Conservation (phyloP, 331 rosid species). For the Acacia pycnantha region DNA sequence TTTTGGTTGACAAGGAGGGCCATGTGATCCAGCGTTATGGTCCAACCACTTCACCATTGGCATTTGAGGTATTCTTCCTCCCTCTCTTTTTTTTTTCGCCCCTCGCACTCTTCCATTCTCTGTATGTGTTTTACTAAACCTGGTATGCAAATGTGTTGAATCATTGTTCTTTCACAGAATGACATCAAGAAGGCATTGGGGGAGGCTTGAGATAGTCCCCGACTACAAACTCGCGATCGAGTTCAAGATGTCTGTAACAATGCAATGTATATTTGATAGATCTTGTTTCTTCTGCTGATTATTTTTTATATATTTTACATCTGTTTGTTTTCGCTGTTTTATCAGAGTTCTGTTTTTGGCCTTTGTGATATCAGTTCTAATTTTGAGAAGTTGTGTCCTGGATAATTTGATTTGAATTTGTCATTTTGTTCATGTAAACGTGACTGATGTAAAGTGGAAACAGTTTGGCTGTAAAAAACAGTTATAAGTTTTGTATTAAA, state of each 20-base stretch:
- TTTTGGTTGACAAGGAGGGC: constrained; percentile 74
- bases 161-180: constrained; percentile 37
- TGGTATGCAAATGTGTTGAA: not conserved
- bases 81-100: not conserved
- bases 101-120: not conserved
- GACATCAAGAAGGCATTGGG: constrained; percentile 85
- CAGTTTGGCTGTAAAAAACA: not conserved
- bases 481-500: not conserved
- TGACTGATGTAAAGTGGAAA: not conserved
- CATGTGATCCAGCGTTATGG: constrained; percentile 63
- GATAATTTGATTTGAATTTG: constrained; percentile 10
- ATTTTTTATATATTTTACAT: not conserved
- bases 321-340: not conserved
- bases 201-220: constrained; percentile 42
- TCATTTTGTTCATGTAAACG: constrained; percentile 8
- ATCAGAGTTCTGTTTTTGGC: constrained; percentile 24
- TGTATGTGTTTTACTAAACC: not conserved
- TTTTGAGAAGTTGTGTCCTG: constrained; percentile 24
- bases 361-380: not conserved
- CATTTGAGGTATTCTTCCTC: constrained; percentile 57
- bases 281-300: constrained; percentile 11
- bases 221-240: constrained; percentile 4
- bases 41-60: constrained; percentile 63
- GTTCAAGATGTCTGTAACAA: constrained; percentile 18
- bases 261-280: not conserved